Evolutionary conservation across 73 alveolate species (phyloP), one percentile per base, ranked within the genome.

Genomic region (Urostyla sp.): DNA sequence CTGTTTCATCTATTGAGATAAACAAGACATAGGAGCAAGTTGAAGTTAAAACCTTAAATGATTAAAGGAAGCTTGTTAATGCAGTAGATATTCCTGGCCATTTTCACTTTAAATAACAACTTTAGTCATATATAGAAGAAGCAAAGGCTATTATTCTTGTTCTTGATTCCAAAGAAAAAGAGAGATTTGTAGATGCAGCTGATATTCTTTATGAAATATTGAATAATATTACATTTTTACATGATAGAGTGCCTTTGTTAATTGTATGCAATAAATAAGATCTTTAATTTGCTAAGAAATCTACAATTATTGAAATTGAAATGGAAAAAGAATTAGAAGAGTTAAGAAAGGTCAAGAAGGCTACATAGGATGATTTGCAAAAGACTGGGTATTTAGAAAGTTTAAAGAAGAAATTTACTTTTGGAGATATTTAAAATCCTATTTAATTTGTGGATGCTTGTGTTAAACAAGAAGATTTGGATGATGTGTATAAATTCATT

Each of bases 241-340:
- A 58, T 10, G 80, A 52, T 24, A 16, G 28, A 10, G 59, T 63
- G 1, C 91, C 91, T 28, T 38, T 81, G 26, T 16, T 69, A n/a
- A 72, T 81, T n/a, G 91, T 75, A n/a, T 67, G 86, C 66, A 81
- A 81, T 48, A 81, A 81, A 43, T 67, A 81, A 67, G 91, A 81
- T 31, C 80, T 81, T 26, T 35, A 49, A 35, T 52, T 50, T 60
- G 38, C 91, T 6, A 81, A 59, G 72, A 67, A 72, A n/a, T 60
- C 84, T 5, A 67, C 91, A 1, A 34, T n/a, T 6, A 27, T 81
- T 27, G 91, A 81, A 51, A 81, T 7, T 37, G 91, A 67, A 50
- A 48, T 81, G 1, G 91, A 81, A 40, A 72, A 72, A 59, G 85
- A 81, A 32, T 53, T 81, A 23, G 91, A 81, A 27, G 91, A 81